Base-by-base conservation (phyloP, 371 early-diverging fungal genomes). In the Capillidium heterosporum region DNA sequence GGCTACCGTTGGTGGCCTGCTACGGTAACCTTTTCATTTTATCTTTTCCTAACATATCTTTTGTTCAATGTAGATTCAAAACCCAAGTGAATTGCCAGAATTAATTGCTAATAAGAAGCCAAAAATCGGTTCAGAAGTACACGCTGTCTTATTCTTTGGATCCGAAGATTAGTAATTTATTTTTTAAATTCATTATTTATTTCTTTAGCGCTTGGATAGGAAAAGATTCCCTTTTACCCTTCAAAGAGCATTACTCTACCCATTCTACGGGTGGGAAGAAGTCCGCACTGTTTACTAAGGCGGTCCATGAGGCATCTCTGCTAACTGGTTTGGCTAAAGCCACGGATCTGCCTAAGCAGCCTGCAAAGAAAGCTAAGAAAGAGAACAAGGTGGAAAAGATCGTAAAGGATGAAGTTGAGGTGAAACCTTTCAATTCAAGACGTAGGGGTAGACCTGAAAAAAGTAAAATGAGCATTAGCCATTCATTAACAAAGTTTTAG, bases 1-100 rank as follows among this genome's bases (percentile, higher is more conserved):
- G 50, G 50, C 4, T 49, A 28, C 24, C 50, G 50, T 49, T 49
- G 50, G 50, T 49, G 50, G 50, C 50, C 50, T 2, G 50, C 50
- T 13, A 49, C 24, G 17, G 50, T 49, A 49, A 24, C 5, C 17
- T 13, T 17, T 28, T 17, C 4, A 24, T 49, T 28, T 35, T 7
- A 4, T 35, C 35, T 35, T 35, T 7, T 13, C 35, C 7, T 35
- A 31, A 5, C 28, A 8, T 8, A 28, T 2, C 2, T 28, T 49
- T 19, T 23, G 2, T 31, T 28, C 4, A 11, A 3, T 19, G 3
- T 49, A 49, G 50, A 31, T 49, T 31, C 50, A 49, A 49, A n/a
- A 29, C 17, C 28, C 13, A 27, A 31, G 31, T 11, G 29, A 49
- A 31, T 28, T 49, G 3, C 24, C 50, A 24, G 29, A 49, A 13